Conservation (phyloP, 73 alveolate genomes). For the Stentor roeselii region DNA sequence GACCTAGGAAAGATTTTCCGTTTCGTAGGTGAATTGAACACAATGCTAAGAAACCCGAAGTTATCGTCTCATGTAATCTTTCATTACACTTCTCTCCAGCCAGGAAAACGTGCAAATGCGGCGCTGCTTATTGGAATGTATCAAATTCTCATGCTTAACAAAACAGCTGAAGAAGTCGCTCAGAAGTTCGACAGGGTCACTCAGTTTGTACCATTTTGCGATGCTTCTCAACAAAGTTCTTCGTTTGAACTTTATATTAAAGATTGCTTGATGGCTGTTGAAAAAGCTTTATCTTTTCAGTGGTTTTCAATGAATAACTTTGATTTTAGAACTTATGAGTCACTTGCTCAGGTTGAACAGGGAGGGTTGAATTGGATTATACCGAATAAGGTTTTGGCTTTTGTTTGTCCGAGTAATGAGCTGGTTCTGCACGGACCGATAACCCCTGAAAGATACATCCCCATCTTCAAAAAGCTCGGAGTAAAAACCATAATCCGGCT, state of each 20-base stretch:
- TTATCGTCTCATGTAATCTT: slow-evolving; percentile 61
- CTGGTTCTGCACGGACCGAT: slow-evolving; percentile 52
- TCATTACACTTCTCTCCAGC: slow-evolving; percentile 82
- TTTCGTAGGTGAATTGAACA: slow-evolving; percentile 79
- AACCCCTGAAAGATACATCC: slow-evolving; percentile 90
- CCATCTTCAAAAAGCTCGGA: slow-evolving; percentile 81
- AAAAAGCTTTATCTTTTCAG: slow-evolving; percentile 73
- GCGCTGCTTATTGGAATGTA: slow-evolving; percentile 87
- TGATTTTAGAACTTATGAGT: slow-evolving; percentile 82
- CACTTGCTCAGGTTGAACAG: slow-evolving; percentile 88
- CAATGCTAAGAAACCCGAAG: slow-evolving; percentile 56
- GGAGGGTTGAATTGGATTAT: slow-evolving; percentile 85
- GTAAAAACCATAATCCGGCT: slow-evolving; percentile 77
- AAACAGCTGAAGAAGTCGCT: slow-evolving; percentile 91
- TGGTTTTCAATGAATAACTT: slow-evolving; percentile 83
- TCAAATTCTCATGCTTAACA: slow-evolving; percentile 60
- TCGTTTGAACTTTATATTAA: slow-evolving; percentile 73
- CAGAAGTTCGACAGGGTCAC: slow-evolving; percentile 45
- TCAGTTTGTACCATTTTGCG: slow-evolving; percentile 69
- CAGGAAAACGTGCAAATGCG: slow-evolving; percentile 89
- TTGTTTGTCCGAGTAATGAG: slow-evolving; percentile 57
- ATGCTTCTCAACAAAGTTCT: slow-evolving; percentile 84
- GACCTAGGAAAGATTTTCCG: slow-evolving; percentile 77
- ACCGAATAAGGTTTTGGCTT: slow-evolving; percentile 82
- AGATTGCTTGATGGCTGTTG: slow-evolving; percentile 82